Evolutionary conservation across 768 basidiomycete species (phyloP).

Genomic region (Russula compacta): DNA sequence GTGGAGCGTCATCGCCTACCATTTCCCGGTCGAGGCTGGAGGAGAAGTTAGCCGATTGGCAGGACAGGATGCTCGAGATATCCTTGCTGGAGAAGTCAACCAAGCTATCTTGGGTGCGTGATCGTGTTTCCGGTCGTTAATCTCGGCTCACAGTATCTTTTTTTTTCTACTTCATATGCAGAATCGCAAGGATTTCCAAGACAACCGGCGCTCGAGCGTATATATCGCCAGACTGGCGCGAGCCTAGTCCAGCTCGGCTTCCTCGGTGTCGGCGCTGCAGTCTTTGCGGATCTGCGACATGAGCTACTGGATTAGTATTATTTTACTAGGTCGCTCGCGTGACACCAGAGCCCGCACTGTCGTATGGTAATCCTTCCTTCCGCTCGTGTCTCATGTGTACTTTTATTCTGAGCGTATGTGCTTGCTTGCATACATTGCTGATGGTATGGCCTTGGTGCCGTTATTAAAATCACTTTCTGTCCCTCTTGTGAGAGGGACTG

Average conservation of each 20-base stretch:
- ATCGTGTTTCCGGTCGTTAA: not conserved
- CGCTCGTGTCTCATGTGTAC: constrained; percentile 14
- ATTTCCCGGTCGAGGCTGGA: constrained; percentile 59
- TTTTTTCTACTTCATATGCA: constrained; percentile 24
- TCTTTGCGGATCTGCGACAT: constrained; percentile 69
- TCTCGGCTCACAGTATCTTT: not conserved
- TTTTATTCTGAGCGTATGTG: not conserved
- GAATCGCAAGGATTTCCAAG: constrained; percentile 72
- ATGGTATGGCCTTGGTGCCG: not conserved
- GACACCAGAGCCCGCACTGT: not conserved
- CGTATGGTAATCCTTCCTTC: constrained; percentile 14
- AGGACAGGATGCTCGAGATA: constrained; percentile 53
- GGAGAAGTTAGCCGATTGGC: constrained; percentile 60
- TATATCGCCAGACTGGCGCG: constrained; percentile 68
- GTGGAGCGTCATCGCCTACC: constrained; percentile 72
- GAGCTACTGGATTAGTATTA: constrained; percentile 49
- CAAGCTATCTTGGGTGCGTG: constrained; percentile 70
- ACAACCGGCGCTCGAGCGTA: constrained; percentile 60
- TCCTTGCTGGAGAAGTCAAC: constrained; percentile 70
- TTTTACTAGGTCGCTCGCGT: not conserved
- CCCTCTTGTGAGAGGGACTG: not conserved
- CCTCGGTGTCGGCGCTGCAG: constrained; percentile 65
- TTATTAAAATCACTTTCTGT: not conserved
- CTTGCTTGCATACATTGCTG: not conserved
- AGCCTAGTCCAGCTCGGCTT: constrained; percentile 64